Conservation (phyloP, 78 protist genomes). For the Pigoraptor vietnamica region DNA sequence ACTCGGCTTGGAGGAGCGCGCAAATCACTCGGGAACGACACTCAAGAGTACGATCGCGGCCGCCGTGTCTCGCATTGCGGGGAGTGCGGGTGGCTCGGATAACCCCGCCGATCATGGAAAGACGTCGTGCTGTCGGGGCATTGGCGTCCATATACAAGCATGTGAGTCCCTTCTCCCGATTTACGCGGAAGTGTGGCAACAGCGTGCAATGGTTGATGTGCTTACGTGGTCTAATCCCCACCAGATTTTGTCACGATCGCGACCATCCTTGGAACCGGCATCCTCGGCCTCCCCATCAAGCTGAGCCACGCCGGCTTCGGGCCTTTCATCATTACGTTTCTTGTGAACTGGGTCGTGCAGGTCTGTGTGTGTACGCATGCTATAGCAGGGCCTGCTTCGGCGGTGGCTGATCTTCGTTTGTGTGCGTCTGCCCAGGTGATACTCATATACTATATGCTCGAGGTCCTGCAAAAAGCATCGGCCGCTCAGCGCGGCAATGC, state of each 20-base stretch:
- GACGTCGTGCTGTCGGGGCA: too few relatives aligned
- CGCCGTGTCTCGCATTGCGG: background rate
- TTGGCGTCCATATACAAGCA: background rate
- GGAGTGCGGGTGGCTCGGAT: background rate
- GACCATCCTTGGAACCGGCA: background rate
- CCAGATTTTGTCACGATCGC: background rate
- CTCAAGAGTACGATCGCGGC: background rate
- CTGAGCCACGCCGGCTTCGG: background rate
- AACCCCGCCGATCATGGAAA: too few relatives aligned
- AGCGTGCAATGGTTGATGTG: too few relatives aligned
- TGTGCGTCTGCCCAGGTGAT: background rate
- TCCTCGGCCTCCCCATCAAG: background rate
- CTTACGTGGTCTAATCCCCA: too few relatives aligned
- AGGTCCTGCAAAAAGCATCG: background rate
- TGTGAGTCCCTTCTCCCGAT: too few relatives aligned
- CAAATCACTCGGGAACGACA: too few relatives aligned
- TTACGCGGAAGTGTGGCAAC: too few relatives aligned
- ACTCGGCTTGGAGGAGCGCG: too few relatives aligned
- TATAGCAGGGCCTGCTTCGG: background rate
- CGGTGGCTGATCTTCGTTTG: background rate
- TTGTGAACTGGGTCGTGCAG: background rate
- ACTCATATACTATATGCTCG: background rate
- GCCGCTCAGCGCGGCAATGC: background rate
- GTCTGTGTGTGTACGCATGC: background rate
- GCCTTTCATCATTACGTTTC: background rate